Percentiles rank a stretch among this genome's conserved stretches.
phyloP scores from a whole-genome alignment of 2,329 filamentous ascomycete genomes.

The Metarhizium anisopliae region DNA sequence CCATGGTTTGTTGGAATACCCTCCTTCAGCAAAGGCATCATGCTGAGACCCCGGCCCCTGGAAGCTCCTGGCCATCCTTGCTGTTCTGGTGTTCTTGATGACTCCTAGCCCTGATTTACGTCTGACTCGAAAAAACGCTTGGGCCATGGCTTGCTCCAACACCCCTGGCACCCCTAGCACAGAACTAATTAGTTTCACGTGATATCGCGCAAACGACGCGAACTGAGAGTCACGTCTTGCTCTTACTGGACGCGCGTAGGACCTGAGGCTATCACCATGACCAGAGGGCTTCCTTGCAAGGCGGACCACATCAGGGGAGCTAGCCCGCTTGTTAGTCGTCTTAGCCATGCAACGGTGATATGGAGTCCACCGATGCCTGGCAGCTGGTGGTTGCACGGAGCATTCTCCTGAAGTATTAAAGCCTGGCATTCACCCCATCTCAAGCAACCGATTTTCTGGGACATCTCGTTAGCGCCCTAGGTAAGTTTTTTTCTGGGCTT shows the following conservation, averaged over 20 bases:
- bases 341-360: neutral
- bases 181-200: slow-evolving; percentile 4
- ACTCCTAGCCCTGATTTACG: neutral
- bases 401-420: neutral
- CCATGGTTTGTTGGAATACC: no score
- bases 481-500: neutral
- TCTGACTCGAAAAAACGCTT: neutral
- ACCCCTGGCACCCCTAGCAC: no score
- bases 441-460: neutral
- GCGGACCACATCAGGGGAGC: neutral
- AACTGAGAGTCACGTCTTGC: neutral
- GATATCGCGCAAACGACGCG: neutral
- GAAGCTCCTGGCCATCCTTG: no score
- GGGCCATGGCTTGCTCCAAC: neutral
- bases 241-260: slow-evolving; percentile 9
- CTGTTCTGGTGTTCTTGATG: neutral
- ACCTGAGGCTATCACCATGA: slow-evolving; percentile 3
- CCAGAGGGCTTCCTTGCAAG: neutral
- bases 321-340: neutral
- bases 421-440: neutral
- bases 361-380: neutral
- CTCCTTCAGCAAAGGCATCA: no score
- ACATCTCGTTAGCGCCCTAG: neutral
- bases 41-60: no score
- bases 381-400: neutral